phyloP scores from a whole-genome alignment of 805 yeast species.

The Starmerella scarabaei region DNA sequence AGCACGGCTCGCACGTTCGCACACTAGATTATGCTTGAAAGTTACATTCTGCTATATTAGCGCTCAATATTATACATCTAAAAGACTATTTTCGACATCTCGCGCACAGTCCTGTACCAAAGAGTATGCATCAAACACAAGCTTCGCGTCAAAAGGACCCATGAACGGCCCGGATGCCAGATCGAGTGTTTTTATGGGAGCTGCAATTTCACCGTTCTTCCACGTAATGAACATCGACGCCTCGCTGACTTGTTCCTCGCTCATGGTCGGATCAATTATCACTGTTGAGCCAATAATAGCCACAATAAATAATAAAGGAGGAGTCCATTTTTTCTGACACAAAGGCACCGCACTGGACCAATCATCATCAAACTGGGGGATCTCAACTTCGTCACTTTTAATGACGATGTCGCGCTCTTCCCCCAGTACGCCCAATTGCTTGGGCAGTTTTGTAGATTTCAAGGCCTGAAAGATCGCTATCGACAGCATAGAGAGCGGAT shows the following conservation, averaged over 20 bases:
- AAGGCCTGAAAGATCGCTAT: constrained; percentile 72
- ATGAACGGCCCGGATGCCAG: constrained; percentile 40
- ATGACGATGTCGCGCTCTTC: constrained; percentile 27
- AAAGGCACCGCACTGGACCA: constrained; percentile 50
- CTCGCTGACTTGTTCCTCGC: constrained; percentile 79
- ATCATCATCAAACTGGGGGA: constrained; percentile 83
- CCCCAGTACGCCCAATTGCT: constrained; percentile 36
- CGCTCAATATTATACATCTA: constrained; percentile 1
- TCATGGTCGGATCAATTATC: constrained; percentile 74
- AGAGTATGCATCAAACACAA: constrained; percentile 40
- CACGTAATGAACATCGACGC: constrained; percentile 68
- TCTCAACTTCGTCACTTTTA: constrained; percentile 47
- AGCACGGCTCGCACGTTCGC: constrained; percentile 5
- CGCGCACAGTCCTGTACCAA: constrained; percentile 51
- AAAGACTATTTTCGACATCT: constrained; percentile 31
- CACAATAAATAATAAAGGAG: constrained; percentile 64
- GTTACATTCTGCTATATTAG: not conserved
- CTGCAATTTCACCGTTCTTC: constrained; percentile 49
- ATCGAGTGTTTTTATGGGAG: constrained; percentile 63
- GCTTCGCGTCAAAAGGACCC: constrained; percentile 30
- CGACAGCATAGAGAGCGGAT: constrained; percentile 71
- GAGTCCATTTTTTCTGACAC: constrained; percentile 35
- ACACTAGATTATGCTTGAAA: not conserved
- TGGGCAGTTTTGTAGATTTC: constrained; percentile 63
- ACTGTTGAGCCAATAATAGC: constrained; percentile 57